Evolutionary conservation across 2,329 filamentous ascomycete genomes (phyloP), one percentile per base, ranked within the genome.

Genomic region (Hymenoscyphus albidus): DNA sequence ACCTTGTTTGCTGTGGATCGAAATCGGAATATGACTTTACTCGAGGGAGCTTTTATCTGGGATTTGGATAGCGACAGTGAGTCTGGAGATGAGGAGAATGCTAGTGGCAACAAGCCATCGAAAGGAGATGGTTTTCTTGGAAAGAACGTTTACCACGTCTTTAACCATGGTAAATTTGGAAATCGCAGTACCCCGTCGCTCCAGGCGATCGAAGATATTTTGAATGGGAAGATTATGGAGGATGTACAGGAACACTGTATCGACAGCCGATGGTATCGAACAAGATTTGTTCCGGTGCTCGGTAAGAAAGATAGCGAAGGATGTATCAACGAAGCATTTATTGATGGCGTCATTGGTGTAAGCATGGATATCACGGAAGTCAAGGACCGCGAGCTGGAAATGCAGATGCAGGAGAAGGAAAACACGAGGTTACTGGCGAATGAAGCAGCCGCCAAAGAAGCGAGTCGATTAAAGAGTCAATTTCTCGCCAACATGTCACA

Each of bases 401-500:
- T 92, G 14, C 81, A 84, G 65, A 80, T 83, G 65, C 85, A 90
- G 70, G 86, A 87, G 64, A 84, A 83, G 69, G 89, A 92, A 70
- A 93, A 92, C 71, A 81, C 85, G 14, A 85, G 85, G 65, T 81
- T 92, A 0, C 78, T 92, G 66, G 89, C 90, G 5, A 92, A 92
- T 68, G 90, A 91, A 72, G 85, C 55, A 7, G 90, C 91, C 16
- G 91, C 91, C 1, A 93, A 91, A 73, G 91, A 93, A 76, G 90
- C 91, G 2, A 92, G 88, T 71, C 83, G 89, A 63, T 83, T 94
- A 73, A 95, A 94, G 78, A 90, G 87, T 69, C 89, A 91, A 69
- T 93, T 93, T 70, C 78, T 92, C 5, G 89, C 89, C 14, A 92
- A 92, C 76, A 92, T 92, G 89, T 90, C 87, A n/a, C 89, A 92